These are phyloP conservation scores for Pyricularia sp. DNA, from an alignment of 2,329 filamentous ascomycete species.

Conservation along the genomic window DNA sequence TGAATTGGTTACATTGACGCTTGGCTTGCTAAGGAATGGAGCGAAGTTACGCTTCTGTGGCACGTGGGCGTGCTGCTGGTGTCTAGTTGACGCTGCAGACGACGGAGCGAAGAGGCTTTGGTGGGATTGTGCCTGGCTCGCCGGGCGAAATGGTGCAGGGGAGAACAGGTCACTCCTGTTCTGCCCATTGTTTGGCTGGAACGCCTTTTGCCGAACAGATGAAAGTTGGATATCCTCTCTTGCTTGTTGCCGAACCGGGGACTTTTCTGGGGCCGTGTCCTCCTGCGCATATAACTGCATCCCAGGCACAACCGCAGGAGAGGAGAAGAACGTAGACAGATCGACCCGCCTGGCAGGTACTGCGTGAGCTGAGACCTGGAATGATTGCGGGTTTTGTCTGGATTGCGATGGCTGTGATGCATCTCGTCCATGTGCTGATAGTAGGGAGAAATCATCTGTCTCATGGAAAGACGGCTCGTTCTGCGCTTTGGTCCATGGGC, in stretches of 20 bases:
- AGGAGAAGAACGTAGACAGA: conserved; percentile 48
- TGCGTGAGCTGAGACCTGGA: conserved; percentile 13
- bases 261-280: not conserved
- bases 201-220: conserved; percentile 23
- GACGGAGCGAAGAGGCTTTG: not conserved
- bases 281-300: conserved; percentile 10
- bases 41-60: conserved; percentile 41
- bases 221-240: not conserved
- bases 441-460: conserved; percentile 34
- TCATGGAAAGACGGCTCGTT: conserved; percentile 21
- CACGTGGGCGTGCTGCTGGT: conserved; percentile 21
- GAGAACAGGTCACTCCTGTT: conserved; percentile 26
- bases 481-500: conserved; percentile 28
- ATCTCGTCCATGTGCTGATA: conserved; percentile 21
- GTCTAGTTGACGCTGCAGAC: not conserved
- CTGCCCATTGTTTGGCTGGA: conserved; percentile 19
- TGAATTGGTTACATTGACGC: conserved; percentile 2
- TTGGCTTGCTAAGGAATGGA: conserved; percentile 24
- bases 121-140: not conserved
- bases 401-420: conserved; percentile 3
- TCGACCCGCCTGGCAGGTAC: conserved; percentile 30
- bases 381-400: not conserved
- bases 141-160: conserved; percentile 13
- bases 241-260: not conserved
- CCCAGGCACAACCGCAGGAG: conserved; percentile 32